Base-by-base conservation (phyloP, 2,329 filamentous ascomycete genomes). In the Fusarium praegraminearum region DNA sequence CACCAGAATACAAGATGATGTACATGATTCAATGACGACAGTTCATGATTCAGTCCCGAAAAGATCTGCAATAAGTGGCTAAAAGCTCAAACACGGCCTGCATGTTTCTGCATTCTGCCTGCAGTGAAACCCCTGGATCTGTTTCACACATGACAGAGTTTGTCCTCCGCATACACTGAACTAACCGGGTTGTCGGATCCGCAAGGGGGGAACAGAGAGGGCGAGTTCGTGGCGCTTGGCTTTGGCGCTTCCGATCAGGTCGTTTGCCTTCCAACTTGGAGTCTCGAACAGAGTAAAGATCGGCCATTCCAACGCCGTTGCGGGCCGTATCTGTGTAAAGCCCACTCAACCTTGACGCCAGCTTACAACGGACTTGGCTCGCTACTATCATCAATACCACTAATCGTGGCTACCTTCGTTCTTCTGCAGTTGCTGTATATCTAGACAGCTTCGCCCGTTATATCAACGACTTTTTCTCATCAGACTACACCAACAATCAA, bases 211-310 rank as follows among this genome's bases (percentile, higher is more conserved):
- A 51, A 12, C 24, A 51, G 18, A 40, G 35, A 40, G 28, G 43
- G 43, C 30, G 45, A 36, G 32, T 40, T 38, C 45, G 67, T 70
- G 67, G 67, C 67, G 67, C 58, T 47, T 58, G 35, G 54, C 63
- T 65, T 68, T 57, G 68, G 57, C 67, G 51, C 67, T 58, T 62
- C 59, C 44, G 49, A 62, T 32, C 9, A 52, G 49, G 32, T 52
- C 35, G 49, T 52, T 52, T 52, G 49, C 24, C 49, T 49, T 41
- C 51, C 24, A 46, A 45, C 20, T 49, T 46, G 40, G 41, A 33
- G 67, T 65, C 67, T 70, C 57, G 63, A 70, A 70, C 67, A 22
- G 32, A 52, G 67, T 22, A 52, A 68, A 28, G 67, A 65, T 70
- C 63, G 54, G 35, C 67, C 20, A 64, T 22, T 36, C 44, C 62